Conservation (phyloP, 345 rosid species). For the Salix brachista region DNA sequence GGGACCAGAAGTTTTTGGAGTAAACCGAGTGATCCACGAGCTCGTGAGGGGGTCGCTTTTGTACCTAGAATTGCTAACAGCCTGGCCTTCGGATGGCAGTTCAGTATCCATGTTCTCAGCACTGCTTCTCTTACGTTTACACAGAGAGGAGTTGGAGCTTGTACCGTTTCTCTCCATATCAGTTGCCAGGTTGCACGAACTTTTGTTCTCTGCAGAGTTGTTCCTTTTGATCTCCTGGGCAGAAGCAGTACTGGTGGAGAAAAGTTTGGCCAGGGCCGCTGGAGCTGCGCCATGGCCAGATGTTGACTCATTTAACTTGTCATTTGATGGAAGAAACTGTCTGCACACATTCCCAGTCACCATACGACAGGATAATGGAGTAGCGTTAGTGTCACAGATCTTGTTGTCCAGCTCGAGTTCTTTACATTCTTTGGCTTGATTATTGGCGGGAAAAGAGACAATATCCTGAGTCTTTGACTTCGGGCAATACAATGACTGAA, state of each 20-base stretch:
- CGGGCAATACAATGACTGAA: slow-evolving; percentile 62
- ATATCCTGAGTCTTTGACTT: slow-evolving; percentile 34
- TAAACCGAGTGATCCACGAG: slow-evolving; percentile 74
- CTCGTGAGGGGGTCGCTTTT: slow-evolving; percentile 48
- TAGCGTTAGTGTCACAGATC: slow-evolving; percentile 31
- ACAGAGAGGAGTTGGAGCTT: slow-evolving; percentile 33
- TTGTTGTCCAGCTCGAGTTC: slow-evolving; percentile 31
- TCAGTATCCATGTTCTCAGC: slow-evolving; percentile 24
- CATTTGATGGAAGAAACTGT: slow-evolving; percentile 30
- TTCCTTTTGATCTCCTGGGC: slow-evolving; percentile 23
- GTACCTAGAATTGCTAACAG: slow-evolving; percentile 21
- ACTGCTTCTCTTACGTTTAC: slow-evolving; percentile 30
- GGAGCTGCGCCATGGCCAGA: slow-evolving; percentile 30
- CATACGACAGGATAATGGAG: slow-evolving; percentile 37
- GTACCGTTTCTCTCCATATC: slow-evolving; percentile 32
- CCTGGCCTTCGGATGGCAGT: slow-evolving; percentile 36
- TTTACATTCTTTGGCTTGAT: slow-evolving; percentile 21
- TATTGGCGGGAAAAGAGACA: slow-evolving; percentile 9
- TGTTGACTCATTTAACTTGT: slow-evolving; percentile 27
- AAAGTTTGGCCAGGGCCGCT: slow-evolving; percentile 24
- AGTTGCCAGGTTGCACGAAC: slow-evolving; percentile 21
- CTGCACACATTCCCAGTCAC: slow-evolving; percentile 36
- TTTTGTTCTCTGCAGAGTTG: slow-evolving; percentile 30
- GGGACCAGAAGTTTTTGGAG: slow-evolving; percentile 37
- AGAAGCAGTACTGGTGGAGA: slow-evolving; percentile 24